phyloP scores from a whole-genome alignment of 257 asterid species.

The Marsdenia floribunda region DNA sequence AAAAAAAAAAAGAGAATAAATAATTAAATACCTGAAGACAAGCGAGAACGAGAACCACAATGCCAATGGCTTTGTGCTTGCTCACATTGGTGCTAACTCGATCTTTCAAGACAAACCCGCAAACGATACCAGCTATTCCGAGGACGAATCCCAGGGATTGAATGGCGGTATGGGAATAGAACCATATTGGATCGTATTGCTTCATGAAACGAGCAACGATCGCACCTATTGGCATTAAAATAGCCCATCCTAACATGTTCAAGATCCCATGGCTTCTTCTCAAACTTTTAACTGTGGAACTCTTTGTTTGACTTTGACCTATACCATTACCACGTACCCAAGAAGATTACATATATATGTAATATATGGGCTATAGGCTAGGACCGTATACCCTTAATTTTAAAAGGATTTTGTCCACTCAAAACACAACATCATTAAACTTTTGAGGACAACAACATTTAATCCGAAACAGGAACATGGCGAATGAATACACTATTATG shows the following conservation, averaged over 20 bases:
- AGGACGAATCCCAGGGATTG: slow-evolving; percentile 64
- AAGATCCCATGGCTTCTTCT: slow-evolving; percentile 65
- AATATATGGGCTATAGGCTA: slow-evolving; percentile 26
- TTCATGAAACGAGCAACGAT: slow-evolving; percentile 75
- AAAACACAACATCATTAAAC: not conserved
- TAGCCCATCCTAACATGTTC: slow-evolving; percentile 87
- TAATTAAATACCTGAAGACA: slow-evolving; percentile 61
- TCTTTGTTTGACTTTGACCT: slow-evolving; percentile 50
- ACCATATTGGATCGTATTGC: slow-evolving; percentile 82
- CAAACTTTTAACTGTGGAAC: slow-evolving; percentile 33
- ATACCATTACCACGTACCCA: not conserved
- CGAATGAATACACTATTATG: not conserved
- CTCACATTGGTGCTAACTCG: slow-evolving; percentile 42
- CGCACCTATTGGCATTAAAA: slow-evolving; percentile 67
- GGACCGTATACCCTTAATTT: not conserved
- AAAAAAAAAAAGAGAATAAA: not conserved
- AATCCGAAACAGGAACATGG: not conserved
- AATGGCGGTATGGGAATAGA: slow-evolving; percentile 51
- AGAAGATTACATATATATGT: too few species aligned
- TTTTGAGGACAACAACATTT: not conserved
- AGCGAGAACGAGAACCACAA: slow-evolving; percentile 55
- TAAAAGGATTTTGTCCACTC: not conserved
- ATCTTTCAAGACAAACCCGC: slow-evolving; percentile 57
- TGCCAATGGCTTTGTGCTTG: slow-evolving; percentile 70
- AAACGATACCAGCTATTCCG: slow-evolving; percentile 60